Base-by-base conservation (phyloP, 257 asterid genomes). In the Rehmannia glutinosa region DNA sequence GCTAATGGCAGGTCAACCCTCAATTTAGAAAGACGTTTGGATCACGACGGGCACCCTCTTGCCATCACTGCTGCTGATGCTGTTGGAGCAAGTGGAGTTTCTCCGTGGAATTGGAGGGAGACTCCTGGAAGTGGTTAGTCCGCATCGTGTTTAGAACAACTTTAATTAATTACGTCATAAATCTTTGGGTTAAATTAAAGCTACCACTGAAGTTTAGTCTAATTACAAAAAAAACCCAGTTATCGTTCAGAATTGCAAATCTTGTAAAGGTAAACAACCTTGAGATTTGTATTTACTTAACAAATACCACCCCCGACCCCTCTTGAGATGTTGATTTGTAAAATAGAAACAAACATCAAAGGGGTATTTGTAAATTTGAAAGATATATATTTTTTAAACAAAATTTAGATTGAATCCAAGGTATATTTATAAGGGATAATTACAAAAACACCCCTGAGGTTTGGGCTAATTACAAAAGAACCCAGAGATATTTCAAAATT, bases 31-130 rank as follows among this genome's bases (percentile, higher is more conserved):
- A 80, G 86, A 8, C 84, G 84, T 28, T 69, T 83, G 78, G 97
- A 92, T 79, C 93, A 86, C n/a, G 96, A 92, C 3, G 97, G 90
- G 23, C 96, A 80, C 63, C 98, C 97, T 67, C 95, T 92, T 64
- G 96, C 96, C 47, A 87, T 88, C 15, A 80, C 95, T 49, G 85
- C 97, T 38, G 86, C 93, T 38, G 97, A 90, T 63, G 91, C 91
- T 51, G 95, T 89, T 73, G 89, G 83, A 59, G 89, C 87, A 38
- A 75, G 84, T 70, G 97, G 93, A 46, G 89, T 73, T 73, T 89
- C 98, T 72, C 97, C 98, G 1, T 92, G 98, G 98, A 90, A 80
- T 60, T 92, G 98, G 98, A 84, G 95, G 77, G 97, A 77, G 70
- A 85, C 94, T 41, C 90, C 95, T 27, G 88, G 90, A 77, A 86